Base-by-base conservation (phyloP, 768 basidiomycete genomes). In the Tephrocybe sp. region DNA sequence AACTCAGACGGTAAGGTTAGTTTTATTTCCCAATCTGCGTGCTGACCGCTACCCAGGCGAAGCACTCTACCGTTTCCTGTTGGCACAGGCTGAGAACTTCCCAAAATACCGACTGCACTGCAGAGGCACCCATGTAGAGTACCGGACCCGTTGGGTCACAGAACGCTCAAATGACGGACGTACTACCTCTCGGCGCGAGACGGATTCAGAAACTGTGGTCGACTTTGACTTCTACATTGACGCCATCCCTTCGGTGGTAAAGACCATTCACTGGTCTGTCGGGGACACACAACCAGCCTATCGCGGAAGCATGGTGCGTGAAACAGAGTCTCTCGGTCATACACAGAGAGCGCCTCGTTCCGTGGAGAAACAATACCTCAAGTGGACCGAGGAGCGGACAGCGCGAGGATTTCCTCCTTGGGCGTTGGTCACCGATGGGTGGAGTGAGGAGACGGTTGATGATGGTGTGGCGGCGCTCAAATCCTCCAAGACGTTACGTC, bases 191-290 rank as follows among this genome's bases (percentile, higher is more conserved):
- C 65, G 60, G n/a, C 68, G 65, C 1, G 83, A 86, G 53, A 61
- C 64, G 20, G 75, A 82, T 53, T 76, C 71, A 1, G 78, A 79
- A 51, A 78, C 70, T 0, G 69, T 86, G 26, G 69, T 71, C 20
- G 85, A 87, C 59, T 87, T 87, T 56, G 77, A 84, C 60, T 87
- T 87, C 62, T 68, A 61, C 50, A 79, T 87, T 58, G 79, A 82
- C 55, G 53, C 78, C 3, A 63, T 71, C 15, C 73, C 71, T 15
- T 63, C 73, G 46, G 65, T 79, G 25, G 57, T 65, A 12, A 65
- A 58, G 17, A 66, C 65, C 11, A 55, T 66, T 17, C 81, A 84
- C 44, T 87, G 80, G 78, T 79, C 78, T 26, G 68, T 80, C 4
- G 76, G 75, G 4, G 86, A 89, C 62, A 62, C 67, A 1, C 75